Evolutionary conservation across 768 basidiomycete species (phyloP).

Genomic region (Asterophora parasitica): DNA sequence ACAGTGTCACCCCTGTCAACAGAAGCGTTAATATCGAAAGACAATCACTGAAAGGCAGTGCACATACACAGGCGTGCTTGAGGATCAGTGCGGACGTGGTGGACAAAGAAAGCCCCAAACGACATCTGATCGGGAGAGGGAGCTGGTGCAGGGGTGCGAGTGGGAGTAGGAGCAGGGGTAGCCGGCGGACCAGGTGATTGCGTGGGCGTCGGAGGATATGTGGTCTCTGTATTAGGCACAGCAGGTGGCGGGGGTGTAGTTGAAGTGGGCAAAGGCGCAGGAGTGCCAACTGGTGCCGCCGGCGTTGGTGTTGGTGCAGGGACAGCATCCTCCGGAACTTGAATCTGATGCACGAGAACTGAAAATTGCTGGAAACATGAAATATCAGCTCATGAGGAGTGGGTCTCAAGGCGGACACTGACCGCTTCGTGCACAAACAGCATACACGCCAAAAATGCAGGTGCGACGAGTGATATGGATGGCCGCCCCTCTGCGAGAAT

Average conservation of each 20-base stretch:
- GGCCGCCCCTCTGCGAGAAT: constrained; percentile 79
- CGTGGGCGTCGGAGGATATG: constrained; percentile 17
- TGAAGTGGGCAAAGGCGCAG: constrained; percentile 24
- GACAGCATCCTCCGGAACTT: constrained; percentile 63
- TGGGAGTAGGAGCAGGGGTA: constrained; percentile 18
- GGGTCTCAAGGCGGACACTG: constrained; percentile 15
- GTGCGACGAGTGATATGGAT: constrained; percentile 76
- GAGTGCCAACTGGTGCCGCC: constrained; percentile 20
- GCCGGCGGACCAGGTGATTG: constrained; percentile 17
- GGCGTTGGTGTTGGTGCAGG: constrained; percentile 9
- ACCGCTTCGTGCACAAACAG: constrained; percentile 83
- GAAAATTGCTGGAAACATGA: constrained; percentile 66
- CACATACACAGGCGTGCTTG: constrained; percentile 67
- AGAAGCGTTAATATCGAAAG: background rate
- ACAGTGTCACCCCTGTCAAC: constrained; percentile 56
- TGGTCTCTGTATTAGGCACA: constrained; percentile 9
- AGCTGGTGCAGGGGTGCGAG: constrained; percentile 10
- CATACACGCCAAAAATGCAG: constrained; percentile 78
- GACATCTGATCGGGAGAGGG: constrained; percentile 25
- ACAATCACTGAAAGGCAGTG: background rate
- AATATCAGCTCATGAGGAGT: background rate
- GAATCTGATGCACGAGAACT: constrained; percentile 75
- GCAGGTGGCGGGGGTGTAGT: constrained; percentile 7
- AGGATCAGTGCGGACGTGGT: constrained; percentile 62
- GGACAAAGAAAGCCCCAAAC: constrained; percentile 48